Evolutionary conservation across 2,329 filamentous ascomycete species (phyloP), one percentile per base, ranked within the genome.

Genomic region (Neofusicoccum laricinum): DNA sequence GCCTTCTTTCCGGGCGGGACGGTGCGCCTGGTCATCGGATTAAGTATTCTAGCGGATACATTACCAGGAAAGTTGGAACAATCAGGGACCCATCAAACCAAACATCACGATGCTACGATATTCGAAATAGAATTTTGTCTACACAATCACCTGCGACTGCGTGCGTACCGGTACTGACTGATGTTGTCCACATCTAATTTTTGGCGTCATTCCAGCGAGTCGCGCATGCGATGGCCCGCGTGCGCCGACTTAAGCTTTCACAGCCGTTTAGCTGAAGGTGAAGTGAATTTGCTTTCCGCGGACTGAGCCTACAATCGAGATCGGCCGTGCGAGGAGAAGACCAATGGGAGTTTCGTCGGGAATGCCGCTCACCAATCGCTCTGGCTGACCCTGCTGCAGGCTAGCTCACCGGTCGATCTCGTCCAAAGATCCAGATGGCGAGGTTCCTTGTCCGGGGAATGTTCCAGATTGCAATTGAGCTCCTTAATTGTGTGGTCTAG

Each of bases 271-370:
- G n/a, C 30, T 34, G 49, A 30, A 30, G 25, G 25, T 3, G 25
- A 51, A 8, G 49, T 36, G 32, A 21, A 36, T 11, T 51, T 17
- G 15, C 30, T 38, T 51, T 21, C 30, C 49, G 36, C 32, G 41
- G 51, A 43, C n/a, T 41, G 51, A 57, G 51, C 51, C 51, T 57
- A 32, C 32, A n/a, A 45, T 59, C 40, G 55, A 59, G 55, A 46
- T 46, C 55, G 55, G 41, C 21, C 41, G 15, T 46, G 55, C 40
- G 41, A 34, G 15, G 30, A 21, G 51, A 4, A 19, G n/a, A 10
- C 55, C 30, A 34, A 36, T 59, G 11, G 55, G 53, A 6, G n/a
- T n/a, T 59, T 46, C 25, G 8, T 59, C 40, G 55, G 41, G 17
- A 15, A 34, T 15, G n/a, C 10, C 2, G n/a, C 30, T 15, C 10